Percentiles rank a stretch among this genome's conserved stretches.
phyloP scores from a whole-genome alignment of 2,329 filamentous ascomycete species.

The Fusarium fujikuroi region DNA sequence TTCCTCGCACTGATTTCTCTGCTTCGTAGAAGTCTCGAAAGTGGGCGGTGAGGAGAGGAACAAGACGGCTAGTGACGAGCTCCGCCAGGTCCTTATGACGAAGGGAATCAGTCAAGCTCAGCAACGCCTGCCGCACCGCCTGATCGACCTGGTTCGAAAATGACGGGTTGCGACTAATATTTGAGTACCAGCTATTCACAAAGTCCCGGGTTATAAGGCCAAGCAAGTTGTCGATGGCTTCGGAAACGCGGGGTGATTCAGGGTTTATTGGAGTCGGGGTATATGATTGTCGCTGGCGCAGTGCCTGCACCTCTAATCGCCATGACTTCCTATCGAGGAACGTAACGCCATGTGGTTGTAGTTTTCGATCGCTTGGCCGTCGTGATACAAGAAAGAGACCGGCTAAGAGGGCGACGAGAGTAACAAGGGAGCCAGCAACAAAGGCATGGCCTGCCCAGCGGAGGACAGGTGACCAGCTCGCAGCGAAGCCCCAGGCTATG shows the following conservation, averaged over 20 bases:
- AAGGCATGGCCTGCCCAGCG: slow-evolving; percentile 91
- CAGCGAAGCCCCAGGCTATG: slow-evolving; percentile 87
- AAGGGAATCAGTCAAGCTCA: slow-evolving; percentile 76
- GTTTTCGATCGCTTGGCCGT: slow-evolving; percentile 54
- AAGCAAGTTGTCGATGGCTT: slow-evolving; percentile 82
- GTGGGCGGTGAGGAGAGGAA: slow-evolving; percentile 89
- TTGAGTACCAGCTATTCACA: slow-evolving; percentile 86
- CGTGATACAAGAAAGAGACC: slow-evolving; percentile 66
- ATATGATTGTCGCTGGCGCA: slow-evolving; percentile 75
- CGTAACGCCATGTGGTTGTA: slow-evolving; percentile 58
- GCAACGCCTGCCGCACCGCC: slow-evolving; percentile 77
- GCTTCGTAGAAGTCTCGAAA: slow-evolving; percentile 92
- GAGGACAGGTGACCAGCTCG: slow-evolving; percentile 83
- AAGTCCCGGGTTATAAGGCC: slow-evolving; percentile 84
- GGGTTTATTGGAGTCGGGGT: slow-evolving; percentile 76
- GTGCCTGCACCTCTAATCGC: slow-evolving; percentile 73
- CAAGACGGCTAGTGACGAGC: slow-evolving; percentile 80
- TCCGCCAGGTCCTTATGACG: slow-evolving; percentile 85
- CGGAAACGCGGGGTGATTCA: slow-evolving; percentile 79
- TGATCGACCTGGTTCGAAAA: slow-evolving; percentile 91
- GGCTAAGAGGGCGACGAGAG: slow-evolving; percentile 65
- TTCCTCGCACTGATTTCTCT: slow-evolving; percentile 85
- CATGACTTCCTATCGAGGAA: slow-evolving; percentile 74
- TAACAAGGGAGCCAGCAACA: slow-evolving; percentile 71
- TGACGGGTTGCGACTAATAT: slow-evolving; percentile 81